Percentiles rank a stretch among this genome's conserved stretches.
Evolutionary conservation across 768 basidiomycete species (phyloP).

Genomic region (Pulveroboletus sp.): DNA sequence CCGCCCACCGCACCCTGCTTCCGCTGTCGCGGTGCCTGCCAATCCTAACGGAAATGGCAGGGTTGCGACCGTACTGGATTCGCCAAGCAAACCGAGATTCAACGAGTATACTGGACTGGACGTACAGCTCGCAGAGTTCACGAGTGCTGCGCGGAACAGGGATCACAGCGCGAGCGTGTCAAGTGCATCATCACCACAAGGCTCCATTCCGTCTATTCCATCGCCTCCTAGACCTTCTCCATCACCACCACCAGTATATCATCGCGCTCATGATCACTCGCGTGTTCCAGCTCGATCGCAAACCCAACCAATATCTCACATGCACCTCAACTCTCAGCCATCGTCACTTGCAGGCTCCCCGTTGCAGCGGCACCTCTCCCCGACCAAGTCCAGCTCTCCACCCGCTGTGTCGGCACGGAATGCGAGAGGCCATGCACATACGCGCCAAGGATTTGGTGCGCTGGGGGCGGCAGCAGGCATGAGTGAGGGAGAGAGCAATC

Average conservation of each 20-base stretch:
- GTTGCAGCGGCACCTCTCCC: constrained; percentile 47
- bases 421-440: constrained; percentile 49
- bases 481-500: constrained; percentile 59
- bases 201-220: constrained; percentile 80
- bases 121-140: constrained; percentile 36
- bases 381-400: constrained; percentile 60
- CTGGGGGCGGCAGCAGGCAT: constrained; percentile 37
- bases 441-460: constrained; percentile 44
- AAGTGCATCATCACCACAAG: constrained; percentile 68
- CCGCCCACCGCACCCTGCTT: constrained; percentile 29
- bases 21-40: constrained; percentile 5
- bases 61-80: constrained; percentile 16
- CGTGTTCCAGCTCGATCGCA: constrained; percentile 2
- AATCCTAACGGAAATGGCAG: not conserved
- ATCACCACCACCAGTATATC: constrained; percentile 33
- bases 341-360: constrained; percentile 29
- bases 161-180: constrained; percentile 73
- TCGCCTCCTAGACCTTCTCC: constrained; percentile 64
- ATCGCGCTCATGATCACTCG: not conserved
- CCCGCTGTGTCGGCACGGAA: constrained; percentile 56
- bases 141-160: constrained; percentile 37
- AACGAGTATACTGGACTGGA: constrained; percentile 25
- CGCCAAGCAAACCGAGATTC: constrained; percentile 29
- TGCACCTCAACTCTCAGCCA: constrained; percentile 18
- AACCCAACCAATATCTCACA: constrained; percentile 5